A percentile compares a stretch with the other conserved stretches of the same genome.
These are phyloP conservation scores for Wallacemonas sp. DNA, from an alignment of 208 protist species.

Conservation along the genomic window DNA sequence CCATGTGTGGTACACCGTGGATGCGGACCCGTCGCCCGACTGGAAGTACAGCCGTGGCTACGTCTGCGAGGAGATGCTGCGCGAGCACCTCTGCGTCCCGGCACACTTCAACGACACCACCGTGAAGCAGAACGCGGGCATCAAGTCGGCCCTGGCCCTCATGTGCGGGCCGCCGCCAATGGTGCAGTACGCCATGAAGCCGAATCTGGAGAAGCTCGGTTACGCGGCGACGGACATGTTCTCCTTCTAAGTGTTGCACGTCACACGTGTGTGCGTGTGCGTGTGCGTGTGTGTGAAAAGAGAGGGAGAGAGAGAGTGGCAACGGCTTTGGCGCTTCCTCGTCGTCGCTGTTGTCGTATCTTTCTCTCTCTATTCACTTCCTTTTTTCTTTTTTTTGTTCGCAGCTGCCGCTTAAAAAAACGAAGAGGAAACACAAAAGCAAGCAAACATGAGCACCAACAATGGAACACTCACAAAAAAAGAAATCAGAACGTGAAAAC, in stretches of 20 bases:
- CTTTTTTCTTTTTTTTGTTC: neutral
- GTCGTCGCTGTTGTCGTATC: too few species aligned
- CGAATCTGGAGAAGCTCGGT: conserved; percentile 78
- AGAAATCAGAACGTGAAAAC: too few species aligned
- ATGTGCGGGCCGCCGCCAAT: conserved; percentile 91
- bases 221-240: conserved; percentile 68
- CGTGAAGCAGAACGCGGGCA: conserved; percentile 34
- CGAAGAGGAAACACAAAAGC: too few species aligned
- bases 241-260: conserved; percentile 50
- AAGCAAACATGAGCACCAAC: too few species aligned
- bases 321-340: too few species aligned
- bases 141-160: conserved; percentile 51
- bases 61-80: conserved; percentile 77
- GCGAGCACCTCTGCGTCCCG: conserved; percentile 57
- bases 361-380: neutral
- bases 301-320: neutral
- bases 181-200: conserved; percentile 81
- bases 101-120: conserved; percentile 23
- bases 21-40: conserved; percentile 26
- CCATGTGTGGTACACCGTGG: conserved; percentile 85
- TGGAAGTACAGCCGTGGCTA: conserved; percentile 80
- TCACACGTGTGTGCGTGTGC: neutral
- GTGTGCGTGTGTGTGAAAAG: too few species aligned
- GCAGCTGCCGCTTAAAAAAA: too few species aligned
- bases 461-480: too few species aligned